Conservation (phyloP, 2,329 filamentous ascomycete species). For the Ophiocordyceps sinensis region DNA sequence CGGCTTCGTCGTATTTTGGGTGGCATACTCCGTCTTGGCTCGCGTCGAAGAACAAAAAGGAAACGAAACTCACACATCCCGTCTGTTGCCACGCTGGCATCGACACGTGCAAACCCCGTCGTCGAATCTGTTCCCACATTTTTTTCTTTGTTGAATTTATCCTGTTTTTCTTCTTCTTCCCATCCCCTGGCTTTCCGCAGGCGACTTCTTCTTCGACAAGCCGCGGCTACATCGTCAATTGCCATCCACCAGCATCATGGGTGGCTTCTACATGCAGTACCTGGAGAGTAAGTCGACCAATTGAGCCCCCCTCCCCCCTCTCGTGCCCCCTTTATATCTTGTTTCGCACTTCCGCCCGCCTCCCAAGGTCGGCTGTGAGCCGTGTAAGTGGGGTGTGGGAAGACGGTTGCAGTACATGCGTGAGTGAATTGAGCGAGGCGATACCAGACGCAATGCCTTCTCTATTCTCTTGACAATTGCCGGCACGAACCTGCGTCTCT, state of each 20-base stretch:
- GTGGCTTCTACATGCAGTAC: conserved; percentile 58
- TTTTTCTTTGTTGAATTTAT: conserved; percentile 7
- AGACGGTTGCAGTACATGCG: not conserved
- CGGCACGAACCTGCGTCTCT: no score
- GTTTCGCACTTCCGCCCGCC: not conserved
- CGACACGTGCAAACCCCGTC: not conserved
- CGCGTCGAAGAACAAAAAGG: not conserved
- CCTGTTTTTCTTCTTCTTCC: conserved; percentile 5
- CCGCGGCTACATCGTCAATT: conserved; percentile 7
- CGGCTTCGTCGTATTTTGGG: not conserved
- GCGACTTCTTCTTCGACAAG: conserved; percentile 5
- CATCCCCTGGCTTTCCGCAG: conserved; percentile 6
- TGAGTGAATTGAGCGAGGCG: no score
- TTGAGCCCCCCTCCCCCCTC: not conserved
- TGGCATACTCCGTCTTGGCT: not conserved
- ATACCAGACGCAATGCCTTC: no score
- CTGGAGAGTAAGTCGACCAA: conserved; percentile 51
- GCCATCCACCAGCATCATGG: conserved; percentile 30
- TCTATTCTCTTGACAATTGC: no score
- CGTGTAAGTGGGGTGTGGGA: not conserved
- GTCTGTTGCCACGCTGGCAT: conserved; percentile 1
- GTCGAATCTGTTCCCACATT: conserved; percentile 7
- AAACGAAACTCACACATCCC: not conserved
- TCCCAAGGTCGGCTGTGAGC: not conserved
- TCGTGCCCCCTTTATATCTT: not conserved